These are phyloP conservation scores for Sindora glabra DNA, from an alignment of 306 rosid genomes.

Conservation along the genomic window DNA sequence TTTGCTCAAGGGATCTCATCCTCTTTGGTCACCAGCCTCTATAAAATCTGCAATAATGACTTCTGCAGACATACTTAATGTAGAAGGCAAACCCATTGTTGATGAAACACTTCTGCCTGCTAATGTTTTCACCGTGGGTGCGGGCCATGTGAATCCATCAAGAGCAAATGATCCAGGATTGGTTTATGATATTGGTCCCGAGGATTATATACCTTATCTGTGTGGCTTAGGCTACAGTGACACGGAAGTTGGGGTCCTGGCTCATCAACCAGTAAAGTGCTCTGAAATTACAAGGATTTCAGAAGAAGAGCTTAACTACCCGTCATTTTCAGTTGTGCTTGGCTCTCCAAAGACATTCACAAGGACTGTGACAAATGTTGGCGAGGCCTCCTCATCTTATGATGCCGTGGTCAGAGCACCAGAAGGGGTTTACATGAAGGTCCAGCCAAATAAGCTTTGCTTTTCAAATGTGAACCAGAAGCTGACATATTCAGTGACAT, in stretches of 20 bases:
- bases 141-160: constrained; percentile 74
- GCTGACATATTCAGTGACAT: constrained; percentile 36
- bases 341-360: constrained; percentile 52
- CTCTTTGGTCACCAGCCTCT: constrained; percentile 73
- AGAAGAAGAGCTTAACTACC: constrained; percentile 70
- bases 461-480: constrained; percentile 57
- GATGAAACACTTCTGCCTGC: constrained; percentile 51
- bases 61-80: constrained; percentile 19
- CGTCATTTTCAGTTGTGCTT: constrained; percentile 49
- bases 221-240: constrained; percentile 60
- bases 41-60: constrained; percentile 67
- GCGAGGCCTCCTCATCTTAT: constrained; percentile 41
- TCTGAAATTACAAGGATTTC: constrained; percentile 45
- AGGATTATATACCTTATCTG: constrained; percentile 63
- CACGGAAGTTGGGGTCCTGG: constrained; percentile 37
- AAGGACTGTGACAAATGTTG: constrained; percentile 76
- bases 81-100: constrained; percentile 28
- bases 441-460: constrained; percentile 36
- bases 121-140: constrained; percentile 55
- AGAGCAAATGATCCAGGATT: constrained; percentile 66
- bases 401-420: constrained; percentile 34
- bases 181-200: constrained; percentile 54
- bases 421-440: constrained; percentile 41
- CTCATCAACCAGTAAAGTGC: constrained; percentile 35
- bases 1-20: constrained; percentile 71